Evolutionary conservation across 306 rosid species (phyloP).

Genomic region (Vicia faba): DNA sequence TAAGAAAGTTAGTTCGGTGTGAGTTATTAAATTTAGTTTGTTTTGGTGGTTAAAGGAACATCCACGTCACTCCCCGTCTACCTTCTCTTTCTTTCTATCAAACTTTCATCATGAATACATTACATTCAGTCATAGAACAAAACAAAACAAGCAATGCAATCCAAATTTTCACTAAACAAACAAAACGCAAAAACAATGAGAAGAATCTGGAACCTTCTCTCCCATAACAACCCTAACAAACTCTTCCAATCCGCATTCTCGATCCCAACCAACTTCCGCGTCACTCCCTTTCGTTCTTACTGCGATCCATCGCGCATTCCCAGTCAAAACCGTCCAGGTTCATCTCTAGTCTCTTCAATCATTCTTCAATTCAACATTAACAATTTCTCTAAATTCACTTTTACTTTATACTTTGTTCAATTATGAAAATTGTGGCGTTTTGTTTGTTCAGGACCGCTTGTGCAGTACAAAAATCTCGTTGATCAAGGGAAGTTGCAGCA

Average conservation of each 20-base stretch:
- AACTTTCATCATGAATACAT: not conserved
- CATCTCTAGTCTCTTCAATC: conserved; percentile 13
- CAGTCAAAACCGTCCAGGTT: conserved; percentile 50
- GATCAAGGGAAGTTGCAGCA: conserved; percentile 77
- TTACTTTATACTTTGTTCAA: too few species aligned
- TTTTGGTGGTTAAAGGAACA: conserved; percentile 34
- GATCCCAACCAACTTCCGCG: conserved; percentile 26
- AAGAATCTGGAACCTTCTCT: conserved; percentile 43
- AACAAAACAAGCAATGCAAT: not conserved
- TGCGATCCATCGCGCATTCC: conserved; percentile 41
- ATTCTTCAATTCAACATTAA: not conserved
- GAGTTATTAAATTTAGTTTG: conserved; percentile 14
- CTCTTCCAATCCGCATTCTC: conserved; percentile 28
- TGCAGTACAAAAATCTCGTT: conserved; percentile 63
- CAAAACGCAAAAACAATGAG: conserved; percentile 46
- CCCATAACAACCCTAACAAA: conserved; percentile 30
- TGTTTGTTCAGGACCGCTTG: conserved; percentile 71
- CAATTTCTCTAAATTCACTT: too few species aligned
- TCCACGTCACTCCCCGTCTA: conserved; percentile 70
- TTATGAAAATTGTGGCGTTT: too few species aligned
- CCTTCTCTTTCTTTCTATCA: not conserved
- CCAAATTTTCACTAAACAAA: not conserved
- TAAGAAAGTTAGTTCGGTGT: not conserved
- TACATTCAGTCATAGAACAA: not conserved
- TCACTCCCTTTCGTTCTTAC: conserved; percentile 50